phyloP scores from a whole-genome alignment of 2,329 filamentous ascomycete genomes.

The Lachnellula subtilissima region DNA sequence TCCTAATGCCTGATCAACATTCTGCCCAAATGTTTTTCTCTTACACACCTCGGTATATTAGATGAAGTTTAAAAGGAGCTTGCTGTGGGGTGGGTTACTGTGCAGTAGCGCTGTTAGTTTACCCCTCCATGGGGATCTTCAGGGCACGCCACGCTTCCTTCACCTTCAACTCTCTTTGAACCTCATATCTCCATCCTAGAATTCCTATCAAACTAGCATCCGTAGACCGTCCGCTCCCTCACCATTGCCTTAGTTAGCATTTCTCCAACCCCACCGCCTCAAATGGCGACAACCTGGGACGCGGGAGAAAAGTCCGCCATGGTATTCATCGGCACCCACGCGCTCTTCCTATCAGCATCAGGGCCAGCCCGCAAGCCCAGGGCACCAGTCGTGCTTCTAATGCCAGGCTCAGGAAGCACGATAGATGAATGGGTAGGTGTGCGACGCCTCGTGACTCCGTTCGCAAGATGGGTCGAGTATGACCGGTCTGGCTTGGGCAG shows the following conservation, averaged over 20 bases:
- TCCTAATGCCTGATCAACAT: too few species aligned
- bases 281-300: slow-evolving; percentile 5
- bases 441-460: slow-evolving; percentile 15
- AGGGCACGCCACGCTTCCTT: too few species aligned
- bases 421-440: slow-evolving; percentile 25
- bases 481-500: slow-evolving; percentile 24
- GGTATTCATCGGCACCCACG: slow-evolving; percentile 20
- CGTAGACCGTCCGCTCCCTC: not conserved
- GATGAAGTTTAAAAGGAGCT: too few species aligned
- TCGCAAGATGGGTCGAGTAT: slow-evolving; percentile 22
- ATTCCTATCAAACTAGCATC: too few species aligned
- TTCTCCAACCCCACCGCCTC: not conserved
- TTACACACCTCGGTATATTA: too few species aligned
- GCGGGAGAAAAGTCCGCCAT: slow-evolving; percentile 12
- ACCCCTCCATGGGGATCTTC: too few species aligned
- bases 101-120: too few species aligned
- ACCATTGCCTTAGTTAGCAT: not conserved
- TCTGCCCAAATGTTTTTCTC: too few species aligned
- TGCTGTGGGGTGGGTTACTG: too few species aligned
- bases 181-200: too few species aligned
- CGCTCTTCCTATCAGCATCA: slow-evolving; percentile 18
- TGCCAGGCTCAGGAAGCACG: slow-evolving; percentile 21
- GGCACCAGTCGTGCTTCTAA: slow-evolving; percentile 22
- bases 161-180: too few species aligned
- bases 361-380: slow-evolving; percentile 21